Evolutionary conservation across 1,284 basidiomycete genomes (phyloP).

Genomic region (Heterobasidion occidentale): DNA sequence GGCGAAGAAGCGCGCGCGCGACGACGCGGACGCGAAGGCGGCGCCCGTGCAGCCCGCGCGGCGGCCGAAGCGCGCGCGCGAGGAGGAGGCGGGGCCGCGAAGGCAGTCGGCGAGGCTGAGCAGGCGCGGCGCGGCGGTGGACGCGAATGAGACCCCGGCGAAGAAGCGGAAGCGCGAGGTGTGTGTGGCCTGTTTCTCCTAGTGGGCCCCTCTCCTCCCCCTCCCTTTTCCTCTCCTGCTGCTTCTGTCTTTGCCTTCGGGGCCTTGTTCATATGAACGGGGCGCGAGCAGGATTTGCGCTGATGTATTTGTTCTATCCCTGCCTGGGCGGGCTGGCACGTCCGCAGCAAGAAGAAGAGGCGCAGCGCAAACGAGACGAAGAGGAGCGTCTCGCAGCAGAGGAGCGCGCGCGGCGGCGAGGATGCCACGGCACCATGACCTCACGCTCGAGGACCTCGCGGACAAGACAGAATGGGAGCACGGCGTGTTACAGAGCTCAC

Average conservation of each 20-base stretch:
- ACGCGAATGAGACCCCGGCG: slow-evolving; percentile 56
- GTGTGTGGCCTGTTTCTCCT: slow-evolving; percentile 9
- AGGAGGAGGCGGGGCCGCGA: slow-evolving; percentile 32
- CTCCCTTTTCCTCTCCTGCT: neutral
- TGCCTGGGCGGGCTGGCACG: neutral
- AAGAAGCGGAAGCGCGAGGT: slow-evolving; percentile 62
- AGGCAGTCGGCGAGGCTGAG: slow-evolving; percentile 57
- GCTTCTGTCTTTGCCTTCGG: too few relatives aligned
- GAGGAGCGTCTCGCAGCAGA: slow-evolving; percentile 52
- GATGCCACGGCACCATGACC: slow-evolving; percentile 56
- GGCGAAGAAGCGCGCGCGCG: too few relatives aligned
- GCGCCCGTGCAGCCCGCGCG: slow-evolving; percentile 59
- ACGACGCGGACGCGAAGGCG: slow-evolving; percentile 23
- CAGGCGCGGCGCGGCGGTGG: slow-evolving; percentile 25
- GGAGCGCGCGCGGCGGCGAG: slow-evolving; percentile 55
- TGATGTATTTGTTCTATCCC: too few relatives aligned
- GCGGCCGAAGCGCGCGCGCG: slow-evolving; percentile 30
- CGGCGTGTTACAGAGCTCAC: slow-evolving; percentile 35
- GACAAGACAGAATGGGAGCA: slow-evolving; percentile 34
- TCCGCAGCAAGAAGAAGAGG: slow-evolving; percentile 38
- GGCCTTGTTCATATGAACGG: neutral
- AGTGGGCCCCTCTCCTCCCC: too few relatives aligned
- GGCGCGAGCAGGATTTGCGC: too few relatives aligned
- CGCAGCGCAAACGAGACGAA: slow-evolving; percentile 40
- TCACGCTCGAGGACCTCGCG: slow-evolving; percentile 48